Evolutionary conservation across 768 basidiomycete genomes (phyloP).

Genomic region (Boletus tylopilopsis): DNA sequence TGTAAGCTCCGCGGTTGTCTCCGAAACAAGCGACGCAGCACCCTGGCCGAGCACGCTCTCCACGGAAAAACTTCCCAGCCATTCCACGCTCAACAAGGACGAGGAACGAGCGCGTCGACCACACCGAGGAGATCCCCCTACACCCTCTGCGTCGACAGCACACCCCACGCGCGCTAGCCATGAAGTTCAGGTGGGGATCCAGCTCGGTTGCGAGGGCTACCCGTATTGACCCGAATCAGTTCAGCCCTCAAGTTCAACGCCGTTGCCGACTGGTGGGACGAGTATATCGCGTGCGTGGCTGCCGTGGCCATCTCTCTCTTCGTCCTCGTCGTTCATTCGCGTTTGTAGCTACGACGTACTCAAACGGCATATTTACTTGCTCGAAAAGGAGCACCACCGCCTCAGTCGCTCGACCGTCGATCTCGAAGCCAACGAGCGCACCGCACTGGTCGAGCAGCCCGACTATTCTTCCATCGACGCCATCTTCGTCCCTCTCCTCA

Average conservation of each 20-base stretch:
- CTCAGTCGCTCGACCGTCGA: constrained; percentile 44
- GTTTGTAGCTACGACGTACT: constrained; percentile 72
- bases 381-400: constrained; percentile 71
- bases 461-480: constrained; percentile 44
- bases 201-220: background rate
- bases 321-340: background rate
- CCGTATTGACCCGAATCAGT: constrained; percentile 32
- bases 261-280: constrained; percentile 89
- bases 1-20: background rate
- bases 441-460: constrained; percentile 47
- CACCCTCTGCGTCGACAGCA: constrained; percentile 4
- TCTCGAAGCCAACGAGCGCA: constrained; percentile 61
- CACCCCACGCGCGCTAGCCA: constrained; percentile 13
- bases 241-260: constrained; percentile 90
- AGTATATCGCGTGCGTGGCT: constrained; percentile 75
- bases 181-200: constrained; percentile 33
- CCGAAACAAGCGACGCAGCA: constrained; percentile 3
- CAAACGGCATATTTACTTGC: constrained; percentile 81
- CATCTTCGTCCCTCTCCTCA: constrained; percentile 70
- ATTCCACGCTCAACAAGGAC: constrained; percentile 9
- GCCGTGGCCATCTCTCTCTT: background rate
- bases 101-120: constrained; percentile 1
- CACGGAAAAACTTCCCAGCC: constrained; percentile 1
- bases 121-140: constrained; percentile 27
- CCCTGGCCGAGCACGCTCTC: no score